Conservation (phyloP, 164 flowering plant species). For the Buxus sempervirens region DNA sequence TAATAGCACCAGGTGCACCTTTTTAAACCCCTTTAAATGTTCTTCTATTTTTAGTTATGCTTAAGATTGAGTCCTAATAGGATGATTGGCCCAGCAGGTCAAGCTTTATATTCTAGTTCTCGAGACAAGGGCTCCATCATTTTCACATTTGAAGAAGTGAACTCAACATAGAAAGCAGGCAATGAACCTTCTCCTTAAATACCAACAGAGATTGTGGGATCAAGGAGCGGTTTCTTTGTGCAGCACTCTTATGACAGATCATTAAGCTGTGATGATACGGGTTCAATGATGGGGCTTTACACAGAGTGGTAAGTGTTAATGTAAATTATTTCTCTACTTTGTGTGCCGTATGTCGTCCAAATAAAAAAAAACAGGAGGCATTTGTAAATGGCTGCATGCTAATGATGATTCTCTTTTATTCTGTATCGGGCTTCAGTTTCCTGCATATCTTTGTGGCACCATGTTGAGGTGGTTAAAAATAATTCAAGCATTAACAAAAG, state of each 20-base stretch:
- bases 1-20: slow-evolving; percentile 9
- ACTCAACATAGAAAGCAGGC: background rate
- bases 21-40: background rate
- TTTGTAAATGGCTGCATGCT: too few relatives aligned
- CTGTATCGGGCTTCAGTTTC: too few relatives aligned
- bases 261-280: background rate
- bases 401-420: too few relatives aligned
- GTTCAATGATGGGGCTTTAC: background rate
- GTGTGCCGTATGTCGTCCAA: too few relatives aligned
- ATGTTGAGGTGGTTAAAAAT: too few relatives aligned
- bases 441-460: too few relatives aligned
- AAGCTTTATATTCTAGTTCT: background rate
- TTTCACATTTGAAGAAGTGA: background rate
- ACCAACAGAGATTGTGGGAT: too few relatives aligned
- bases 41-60: background rate
- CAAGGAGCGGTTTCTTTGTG: background rate
- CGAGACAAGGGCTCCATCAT: background rate
- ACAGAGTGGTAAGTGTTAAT: background rate
- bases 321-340: background rate
- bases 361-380: too few relatives aligned
- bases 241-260: background rate
- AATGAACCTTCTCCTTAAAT: too few relatives aligned
- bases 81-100: too few relatives aligned
- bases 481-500: too few relatives aligned
- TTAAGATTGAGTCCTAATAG: background rate